Conservation (phyloP, 768 basidiomycete genomes). For the Tubosaeta brunneosetosa region DNA sequence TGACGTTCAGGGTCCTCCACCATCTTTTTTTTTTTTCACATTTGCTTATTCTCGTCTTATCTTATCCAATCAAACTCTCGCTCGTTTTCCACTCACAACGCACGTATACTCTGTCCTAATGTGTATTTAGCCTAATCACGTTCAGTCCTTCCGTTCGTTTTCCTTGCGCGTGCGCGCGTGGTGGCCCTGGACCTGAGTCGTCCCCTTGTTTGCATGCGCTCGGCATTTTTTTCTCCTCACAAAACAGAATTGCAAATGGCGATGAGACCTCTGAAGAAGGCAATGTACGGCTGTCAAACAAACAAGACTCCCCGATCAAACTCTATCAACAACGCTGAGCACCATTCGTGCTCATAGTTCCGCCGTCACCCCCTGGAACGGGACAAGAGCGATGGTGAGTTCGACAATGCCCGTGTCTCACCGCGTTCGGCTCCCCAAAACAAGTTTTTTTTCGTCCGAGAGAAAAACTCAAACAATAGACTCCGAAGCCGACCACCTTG, state of each 20-base stretch:
- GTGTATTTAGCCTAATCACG: constrained; percentile 27
- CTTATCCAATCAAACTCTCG: not conserved
- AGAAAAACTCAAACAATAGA: too few species aligned
- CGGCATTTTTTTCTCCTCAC: not conserved
- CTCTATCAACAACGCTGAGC: not conserved
- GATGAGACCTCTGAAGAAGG: too few species aligned
- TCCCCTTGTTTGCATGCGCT: not conserved
- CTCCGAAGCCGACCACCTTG: too few species aligned
- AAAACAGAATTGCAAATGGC: not conserved
- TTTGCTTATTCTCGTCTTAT: not conserved
- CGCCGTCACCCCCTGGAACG: not conserved
- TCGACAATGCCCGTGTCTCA: too few species aligned
- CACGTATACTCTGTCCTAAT: constrained; percentile 15
- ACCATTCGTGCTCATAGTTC: not conserved
- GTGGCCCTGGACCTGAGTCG: not conserved
- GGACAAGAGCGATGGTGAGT: too few species aligned
- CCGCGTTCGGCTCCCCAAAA: too few species aligned
- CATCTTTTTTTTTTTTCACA: not conserved
- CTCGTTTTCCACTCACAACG: not conserved
- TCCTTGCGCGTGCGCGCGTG: not conserved
- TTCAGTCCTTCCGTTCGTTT: constrained; percentile 1
- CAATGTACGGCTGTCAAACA: too few species aligned
- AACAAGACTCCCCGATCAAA: not conserved
- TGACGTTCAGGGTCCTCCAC: not conserved
- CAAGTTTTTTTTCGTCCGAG: not conserved